Evolutionary conservation across 208 protist genomes (phyloP), one percentile per base, ranked within the genome.

Genomic region (Trypanosoma caninum): DNA sequence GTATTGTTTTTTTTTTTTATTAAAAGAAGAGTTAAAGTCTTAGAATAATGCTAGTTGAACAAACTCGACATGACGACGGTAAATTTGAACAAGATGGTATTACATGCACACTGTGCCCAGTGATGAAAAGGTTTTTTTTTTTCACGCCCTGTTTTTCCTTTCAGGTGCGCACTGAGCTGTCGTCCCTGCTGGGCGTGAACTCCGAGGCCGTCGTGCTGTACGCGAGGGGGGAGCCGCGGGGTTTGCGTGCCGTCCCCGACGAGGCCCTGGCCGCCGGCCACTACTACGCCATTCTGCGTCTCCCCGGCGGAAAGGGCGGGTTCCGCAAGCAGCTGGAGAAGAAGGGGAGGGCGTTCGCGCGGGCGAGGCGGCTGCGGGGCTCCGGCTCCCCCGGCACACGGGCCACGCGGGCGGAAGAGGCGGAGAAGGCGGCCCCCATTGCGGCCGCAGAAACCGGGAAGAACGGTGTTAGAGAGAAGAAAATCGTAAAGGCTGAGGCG

Each of bases 281-380:
- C 6, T 71, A 59, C 31, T 65, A 55, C 37, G 57, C 53, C 11
- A 55, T 71, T 31, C 38, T 71, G 8, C 33, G 65, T 44, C 10
- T 71, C 22, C 51, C 57, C 40, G 87, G 79, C 45, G 83, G 83
- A 2, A 94, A 94, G 59, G 87, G 87, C 28, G 87, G 87, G 25
- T 94, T 94, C 65, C 65, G 76, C 0, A 94, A 94, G 56, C 82
- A 89, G 59, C 65, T 94, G 0, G 87, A 91, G 47, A 94, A 94
- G 37, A 94, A 94, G 34, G 87, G 76, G 2, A 76, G 87, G 16
- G 81, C 82, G 34, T 94, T 84, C 64, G 76, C 78, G 13, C 68
- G 87, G 14, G 76, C 78, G 3, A 87, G 87, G 63, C 59, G 71
- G 76, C 62, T 82, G 40, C 33, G 44, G 25, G 33, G 72, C 69